Evolutionary conservation across 805 yeast species (phyloP), one percentile per base, ranked within the genome.

Genomic region (Sugiyamaella smithiae): DNA sequence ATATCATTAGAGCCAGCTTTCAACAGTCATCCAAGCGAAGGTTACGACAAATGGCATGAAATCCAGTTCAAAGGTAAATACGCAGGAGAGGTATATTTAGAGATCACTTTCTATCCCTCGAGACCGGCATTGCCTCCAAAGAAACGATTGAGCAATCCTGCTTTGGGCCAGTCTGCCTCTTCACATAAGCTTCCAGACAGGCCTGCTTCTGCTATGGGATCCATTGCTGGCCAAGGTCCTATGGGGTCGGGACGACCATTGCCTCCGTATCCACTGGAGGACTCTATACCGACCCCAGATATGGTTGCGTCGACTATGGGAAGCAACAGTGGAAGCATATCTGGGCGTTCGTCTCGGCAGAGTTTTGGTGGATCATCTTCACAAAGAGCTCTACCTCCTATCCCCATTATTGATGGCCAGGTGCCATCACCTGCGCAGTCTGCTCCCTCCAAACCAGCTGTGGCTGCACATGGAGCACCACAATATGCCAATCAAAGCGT

Each of bases 11-110:
- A 85, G 9, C 78, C 81, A 7, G 90, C 89, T 0, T 78, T 88
- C 51, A 72, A 76, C 46, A 81, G 84, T 11, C 75, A 81, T 19
- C 78, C 79, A 1, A 74, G 75, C 36, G 89, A 83, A 54, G 97
- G 96, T 1, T 82, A 77, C 59, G 97, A 93, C 64, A 74, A 75
- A 24, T 91, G 98, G 98, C 86, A 84, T 61, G 80, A 79, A 25
- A 69, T 93, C 49, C 69, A 73, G 36, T 79, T 79, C 61, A 82
- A 81, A 40, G 82, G 80, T 17, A 80, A 82, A 57, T 80, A 84
- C 48, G 96, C 97, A 1, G 99, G 99, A 1, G 86, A 80, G 65
- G 80, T 93, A 1, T 91, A 82, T 65, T 68, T 93, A 48, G 98
- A 93, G 60, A 83, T 93, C 85, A 88, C 97, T 0, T 93, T 88